Base-by-base conservation (phyloP, 345 rosid genomes). In the Ailanthus altissimus region DNA sequence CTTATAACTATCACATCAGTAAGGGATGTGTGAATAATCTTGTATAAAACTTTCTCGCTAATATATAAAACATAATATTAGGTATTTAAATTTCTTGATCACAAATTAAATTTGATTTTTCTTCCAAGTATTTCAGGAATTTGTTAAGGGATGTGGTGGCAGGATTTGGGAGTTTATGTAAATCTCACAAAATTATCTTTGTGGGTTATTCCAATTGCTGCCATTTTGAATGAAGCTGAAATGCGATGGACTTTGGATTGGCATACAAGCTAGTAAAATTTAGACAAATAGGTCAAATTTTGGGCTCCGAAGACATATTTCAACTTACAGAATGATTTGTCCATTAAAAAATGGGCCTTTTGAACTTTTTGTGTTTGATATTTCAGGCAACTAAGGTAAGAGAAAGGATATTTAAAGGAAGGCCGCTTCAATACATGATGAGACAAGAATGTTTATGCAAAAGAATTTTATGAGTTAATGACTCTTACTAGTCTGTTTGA, bases 91-190 rank as follows among this genome's bases (percentile, higher is more conserved):
- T 3, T 1, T 32, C 38, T 32, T 32, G 38, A 32, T 32, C 38
- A 32, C 38, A 32, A 42, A 16, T 16, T 38, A 10, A 54, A 59
- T 18, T 8, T 0, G 10, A 7, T 13, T 7, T 14, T 42, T 42
- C 68, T 47, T 26, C 23, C 56, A 25, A 47, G 15, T 32, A 32
- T 32, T 32, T 32, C 76, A 91, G 97, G 98, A 23, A 78, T 92
- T n/a, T 72, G 91, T 92, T 7, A 91, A 94, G 83, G 97, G 97
- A 50, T 87, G 90, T 28, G 97, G 62, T 90, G 97, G 98, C 97
- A 92, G 82, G 83, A 90, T 62, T 75, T 91, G 28, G 97, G 97
- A 67, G 97, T 94, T 51, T 92, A 80, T 80, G 82, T 91, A 7
- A 94, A 92, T 81, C 89, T 92, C 9, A 90, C 78, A 46, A 23